Percentiles rank a stretch among this genome's conserved stretches.
phyloP scores from a whole-genome alignment of 2,329 filamentous ascomycete species.

The Pyrenophora graminea region DNA sequence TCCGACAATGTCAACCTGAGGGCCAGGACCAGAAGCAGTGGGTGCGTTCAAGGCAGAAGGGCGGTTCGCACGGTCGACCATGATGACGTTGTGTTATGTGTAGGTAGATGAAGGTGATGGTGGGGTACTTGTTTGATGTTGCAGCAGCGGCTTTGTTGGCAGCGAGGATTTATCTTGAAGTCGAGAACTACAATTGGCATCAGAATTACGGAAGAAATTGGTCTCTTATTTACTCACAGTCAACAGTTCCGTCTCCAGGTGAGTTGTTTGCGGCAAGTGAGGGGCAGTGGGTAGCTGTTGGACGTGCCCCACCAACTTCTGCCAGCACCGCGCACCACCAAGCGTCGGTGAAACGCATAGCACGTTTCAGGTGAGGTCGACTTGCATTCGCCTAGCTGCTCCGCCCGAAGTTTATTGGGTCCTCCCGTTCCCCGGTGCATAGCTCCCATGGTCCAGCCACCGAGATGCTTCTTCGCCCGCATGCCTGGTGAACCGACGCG shows the following conservation, averaged over 20 bases:
- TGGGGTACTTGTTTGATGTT: constrained; percentile 1
- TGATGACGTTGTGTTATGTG: constrained; percentile 40
- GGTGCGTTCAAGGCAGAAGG: constrained; percentile 66
- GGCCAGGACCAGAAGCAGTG: constrained; percentile 65
- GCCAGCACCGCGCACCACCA: constrained; percentile 21
- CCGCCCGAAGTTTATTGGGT: constrained; percentile 3
- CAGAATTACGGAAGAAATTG: neutral
- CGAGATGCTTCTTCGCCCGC: constrained; percentile 8
- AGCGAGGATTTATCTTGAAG: neutral
- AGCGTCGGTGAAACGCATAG: constrained; percentile 15
- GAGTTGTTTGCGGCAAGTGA: constrained; percentile 24
- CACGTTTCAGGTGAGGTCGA: constrained; percentile 24
- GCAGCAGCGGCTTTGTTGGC: neutral
- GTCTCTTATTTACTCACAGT: constrained; percentile 7
- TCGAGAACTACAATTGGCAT: neutral
- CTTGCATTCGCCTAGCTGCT: constrained; percentile 13
- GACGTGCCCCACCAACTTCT: constrained; percentile 19
- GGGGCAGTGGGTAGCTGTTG: constrained; percentile 22
- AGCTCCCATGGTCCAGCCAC: constrained; percentile 2
- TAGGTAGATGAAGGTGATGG: constrained; percentile 8
- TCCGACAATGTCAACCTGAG: constrained; percentile 78
- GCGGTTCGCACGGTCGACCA: constrained; percentile 86
- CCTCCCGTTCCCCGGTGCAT: constrained; percentile 3
- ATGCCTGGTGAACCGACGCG: constrained; percentile 10
- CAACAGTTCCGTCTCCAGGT: constrained; percentile 12